Percentiles rank a stretch among this genome's conserved stretches.
These are phyloP conservation scores for Irineochytrium annulatum DNA, from an alignment of 192 early-diverging fungal genomes.

Conservation along the genomic window DNA sequence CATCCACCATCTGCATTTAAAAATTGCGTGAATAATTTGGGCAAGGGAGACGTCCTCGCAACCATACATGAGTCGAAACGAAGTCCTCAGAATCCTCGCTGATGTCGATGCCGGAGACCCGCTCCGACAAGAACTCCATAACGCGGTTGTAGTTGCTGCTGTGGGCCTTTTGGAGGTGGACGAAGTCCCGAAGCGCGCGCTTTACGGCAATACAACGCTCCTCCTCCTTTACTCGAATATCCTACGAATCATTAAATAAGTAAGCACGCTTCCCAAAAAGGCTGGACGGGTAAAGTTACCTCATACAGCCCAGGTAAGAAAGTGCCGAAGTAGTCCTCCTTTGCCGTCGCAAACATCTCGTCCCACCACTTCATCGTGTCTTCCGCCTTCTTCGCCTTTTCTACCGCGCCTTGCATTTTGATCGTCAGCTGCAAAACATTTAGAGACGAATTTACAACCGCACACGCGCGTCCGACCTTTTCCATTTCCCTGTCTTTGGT, in stretches of 20 bases:
- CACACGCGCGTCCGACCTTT: slow-evolving; percentile 21
- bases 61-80: slow-evolving; percentile 1
- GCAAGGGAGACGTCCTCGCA: neutral
- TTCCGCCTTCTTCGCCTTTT: slow-evolving; percentile 35
- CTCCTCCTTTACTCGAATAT: slow-evolving; percentile 20
- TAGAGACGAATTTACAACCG: too few species aligned
- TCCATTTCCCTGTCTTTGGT: slow-evolving; percentile 36
- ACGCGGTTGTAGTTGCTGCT: neutral
- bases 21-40: neutral
- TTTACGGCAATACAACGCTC: slow-evolving; percentile 22
- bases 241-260: neutral
- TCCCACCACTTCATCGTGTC: slow-evolving; percentile 33
- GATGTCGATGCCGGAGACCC: slow-evolving; percentile 4
- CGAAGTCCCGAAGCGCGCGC: slow-evolving; percentile 27
- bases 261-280: neutral
- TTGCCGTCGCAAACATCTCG: slow-evolving; percentile 28
- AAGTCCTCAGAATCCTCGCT: slow-evolving; percentile 7
- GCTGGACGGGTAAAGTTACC: too few species aligned
- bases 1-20: too few species aligned
- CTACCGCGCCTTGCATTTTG: slow-evolving; percentile 23
- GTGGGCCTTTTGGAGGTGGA: slow-evolving; percentile 31
- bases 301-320: slow-evolving; percentile 33
- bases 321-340: slow-evolving; percentile 39
- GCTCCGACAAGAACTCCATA: neutral
- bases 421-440: slow-evolving; percentile 25